These are phyloP conservation scores for Tetrapisispora arboricola DNA, from an alignment of 805 yeast genomes.

Conservation along the genomic window DNA sequence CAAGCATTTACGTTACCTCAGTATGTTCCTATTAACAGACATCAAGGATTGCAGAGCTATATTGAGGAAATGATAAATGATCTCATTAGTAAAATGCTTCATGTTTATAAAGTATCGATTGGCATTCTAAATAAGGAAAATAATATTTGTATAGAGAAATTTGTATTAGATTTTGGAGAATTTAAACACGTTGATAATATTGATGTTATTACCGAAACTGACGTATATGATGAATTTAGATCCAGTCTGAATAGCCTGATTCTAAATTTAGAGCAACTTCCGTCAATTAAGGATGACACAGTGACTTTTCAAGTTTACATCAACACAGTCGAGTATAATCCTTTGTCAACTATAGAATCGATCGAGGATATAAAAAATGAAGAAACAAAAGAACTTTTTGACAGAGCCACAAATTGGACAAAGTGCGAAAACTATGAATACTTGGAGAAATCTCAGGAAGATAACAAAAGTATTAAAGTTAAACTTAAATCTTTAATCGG, in stretches of 20 bases:
- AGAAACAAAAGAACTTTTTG: slow-evolving; percentile 14
- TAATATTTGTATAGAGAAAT: slow-evolving; percentile 20
- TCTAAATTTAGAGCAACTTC: slow-evolving; percentile 17
- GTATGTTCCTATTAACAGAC: slow-evolving; percentile 35
- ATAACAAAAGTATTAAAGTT: slow-evolving; percentile 11
- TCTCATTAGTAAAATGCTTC: slow-evolving; percentile 16
- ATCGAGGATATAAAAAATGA: slow-evolving; percentile 6
- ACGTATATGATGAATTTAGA: slow-evolving; percentile 26
- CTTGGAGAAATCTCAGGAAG: background rate
- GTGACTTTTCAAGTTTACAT: slow-evolving; percentile 24
- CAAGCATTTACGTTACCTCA: slow-evolving; percentile 35
- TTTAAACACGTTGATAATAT: slow-evolving; percentile 17
- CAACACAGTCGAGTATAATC: slow-evolving; percentile 19
- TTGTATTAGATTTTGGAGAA: slow-evolving; percentile 26
- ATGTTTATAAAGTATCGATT: slow-evolving; percentile 16
- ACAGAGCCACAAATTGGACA: slow-evolving; percentile 26
- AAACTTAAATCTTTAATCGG: slow-evolving; percentile 31
- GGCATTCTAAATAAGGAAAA: slow-evolving; percentile 16
- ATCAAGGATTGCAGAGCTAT: slow-evolving; percentile 35
- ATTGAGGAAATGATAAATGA: slow-evolving; percentile 27
- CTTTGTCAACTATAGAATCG: slow-evolving; percentile 15
- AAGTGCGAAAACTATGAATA: slow-evolving; percentile 20
- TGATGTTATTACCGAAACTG: slow-evolving; percentile 13
- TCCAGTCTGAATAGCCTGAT: slow-evolving; percentile 24
- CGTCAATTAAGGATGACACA: slow-evolving; percentile 16